Conservation (phyloP, 371 early-diverging fungal species). For the Blakeslea trispora region DNA sequence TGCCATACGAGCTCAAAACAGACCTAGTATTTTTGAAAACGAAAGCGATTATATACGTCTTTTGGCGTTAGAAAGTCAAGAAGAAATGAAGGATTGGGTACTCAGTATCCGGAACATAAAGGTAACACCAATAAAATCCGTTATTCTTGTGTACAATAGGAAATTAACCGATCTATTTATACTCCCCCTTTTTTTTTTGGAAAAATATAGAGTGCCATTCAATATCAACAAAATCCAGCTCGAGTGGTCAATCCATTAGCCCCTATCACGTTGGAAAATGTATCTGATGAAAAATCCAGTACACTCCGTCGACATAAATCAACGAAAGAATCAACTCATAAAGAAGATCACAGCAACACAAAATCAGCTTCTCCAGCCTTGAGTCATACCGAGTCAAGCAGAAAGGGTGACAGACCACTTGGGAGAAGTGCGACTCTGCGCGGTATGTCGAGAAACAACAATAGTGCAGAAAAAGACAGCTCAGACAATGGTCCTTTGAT, state of each 20-base stretch:
- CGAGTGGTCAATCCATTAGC: slow-evolving; percentile 41
- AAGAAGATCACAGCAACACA: slow-evolving; percentile 5
- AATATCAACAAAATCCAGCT: slow-evolving; percentile 39
- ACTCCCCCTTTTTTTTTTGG: slow-evolving; percentile 4
- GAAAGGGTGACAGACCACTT: slow-evolving; percentile 11
- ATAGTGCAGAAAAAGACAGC: slow-evolving; percentile 6
- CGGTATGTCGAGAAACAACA: slow-evolving; percentile 18
- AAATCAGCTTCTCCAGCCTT: slow-evolving; percentile 11
- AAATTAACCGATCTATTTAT: too few species aligned
- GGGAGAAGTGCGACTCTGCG: slow-evolving; percentile 17
- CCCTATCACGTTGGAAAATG: slow-evolving; percentile 21
- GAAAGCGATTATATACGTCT: slow-evolving; percentile 83
- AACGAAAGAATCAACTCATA: slow-evolving; percentile 31
- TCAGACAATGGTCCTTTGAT: slow-evolving; percentile 28
- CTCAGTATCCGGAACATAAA: slow-evolving; percentile 78
- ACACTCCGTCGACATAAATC: slow-evolving; percentile 40
- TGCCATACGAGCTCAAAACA: slow-evolving; percentile 81
- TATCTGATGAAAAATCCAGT: slow-evolving; percentile 7
- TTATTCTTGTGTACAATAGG: too few species aligned
- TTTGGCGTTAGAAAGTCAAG: slow-evolving; percentile 75
- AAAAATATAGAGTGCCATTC: slow-evolving; percentile 43
- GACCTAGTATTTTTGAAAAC: slow-evolving; percentile 75
- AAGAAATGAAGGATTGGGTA: slow-evolving; percentile 83
- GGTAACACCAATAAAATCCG: slow-evolving; percentile 45
- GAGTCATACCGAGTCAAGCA: slow-evolving; percentile 27